These are phyloP conservation scores for Microsporum audouinii DNA, from an alignment of 2,329 filamentous ascomycete genomes.

Conservation along the genomic window DNA sequence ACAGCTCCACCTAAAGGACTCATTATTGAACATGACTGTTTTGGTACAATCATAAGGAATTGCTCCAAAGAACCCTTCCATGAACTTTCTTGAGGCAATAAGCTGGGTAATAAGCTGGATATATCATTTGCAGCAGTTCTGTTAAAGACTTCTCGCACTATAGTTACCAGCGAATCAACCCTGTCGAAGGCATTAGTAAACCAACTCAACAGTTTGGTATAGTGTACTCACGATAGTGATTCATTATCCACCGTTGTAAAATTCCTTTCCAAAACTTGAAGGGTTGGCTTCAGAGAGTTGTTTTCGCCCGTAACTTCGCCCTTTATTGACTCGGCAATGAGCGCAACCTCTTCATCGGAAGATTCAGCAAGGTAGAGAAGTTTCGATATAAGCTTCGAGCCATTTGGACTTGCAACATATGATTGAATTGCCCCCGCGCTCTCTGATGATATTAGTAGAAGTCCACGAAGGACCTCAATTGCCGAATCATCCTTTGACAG, in stretches of 20 bases:
- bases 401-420: conserved; percentile 36
- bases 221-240: conserved; percentile 35
- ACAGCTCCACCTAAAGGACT: conserved; percentile 60
- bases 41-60: conserved; percentile 36
- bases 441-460: conserved; percentile 35
- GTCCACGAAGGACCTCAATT: conserved; percentile 32
- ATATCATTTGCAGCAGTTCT: conserved; percentile 21
- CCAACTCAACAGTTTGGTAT: not conserved
- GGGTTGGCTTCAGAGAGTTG: conserved; percentile 36
- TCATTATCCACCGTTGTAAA: conserved; percentile 35
- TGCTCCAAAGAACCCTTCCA: conserved; percentile 55
- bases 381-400: conserved; percentile 41
- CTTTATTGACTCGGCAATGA: conserved; percentile 28
- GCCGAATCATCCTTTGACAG: conserved; percentile 30
- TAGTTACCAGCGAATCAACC: conserved; percentile 45
- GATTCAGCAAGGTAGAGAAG: conserved; percentile 46
- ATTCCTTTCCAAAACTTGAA: conserved; percentile 43
- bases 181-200: conserved; percentile 30
- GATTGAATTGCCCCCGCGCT: conserved; percentile 32
- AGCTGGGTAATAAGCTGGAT: conserved; percentile 25
- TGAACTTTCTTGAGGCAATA: conserved; percentile 52
- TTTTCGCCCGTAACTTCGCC: conserved; percentile 29
- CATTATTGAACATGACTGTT: conserved; percentile 58
- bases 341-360: conserved; percentile 40
- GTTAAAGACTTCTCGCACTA: conserved; percentile 41